These are phyloP conservation scores for Massarina eburnea DNA, from an alignment of 2,329 filamentous ascomycete genomes.

Conservation along the genomic window DNA sequence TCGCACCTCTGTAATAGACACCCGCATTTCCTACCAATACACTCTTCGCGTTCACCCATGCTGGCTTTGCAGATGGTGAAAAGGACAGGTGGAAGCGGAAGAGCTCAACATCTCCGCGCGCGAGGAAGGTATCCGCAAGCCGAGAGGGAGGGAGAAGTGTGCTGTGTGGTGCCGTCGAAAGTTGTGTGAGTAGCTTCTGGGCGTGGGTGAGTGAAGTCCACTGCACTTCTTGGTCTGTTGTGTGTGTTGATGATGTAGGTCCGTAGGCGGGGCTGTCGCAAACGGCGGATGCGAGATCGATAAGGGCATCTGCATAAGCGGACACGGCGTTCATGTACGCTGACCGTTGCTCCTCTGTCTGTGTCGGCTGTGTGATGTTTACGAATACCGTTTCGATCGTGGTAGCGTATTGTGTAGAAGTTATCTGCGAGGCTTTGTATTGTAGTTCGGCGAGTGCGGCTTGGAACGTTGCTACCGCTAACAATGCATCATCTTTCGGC, in stretches of 20 bases:
- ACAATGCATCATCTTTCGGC: conserved; percentile 53
- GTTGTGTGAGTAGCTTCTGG: conserved; percentile 29
- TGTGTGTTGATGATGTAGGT: conserved; percentile 12
- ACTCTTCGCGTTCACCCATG: conserved; percentile 34
- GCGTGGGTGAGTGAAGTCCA: conserved; percentile 38
- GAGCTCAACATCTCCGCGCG: conserved; percentile 36
- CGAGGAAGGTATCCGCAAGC: conserved; percentile 35
- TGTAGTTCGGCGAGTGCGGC: conserved; percentile 59
- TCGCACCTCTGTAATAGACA: conserved; percentile 39
- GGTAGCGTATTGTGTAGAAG: conserved; percentile 56
- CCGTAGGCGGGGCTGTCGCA: conserved; percentile 25
- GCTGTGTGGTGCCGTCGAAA: conserved; percentile 20
- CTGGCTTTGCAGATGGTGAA: conserved; percentile 22
- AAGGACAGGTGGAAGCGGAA: conserved; percentile 36
- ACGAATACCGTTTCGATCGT: conserved; percentile 40
- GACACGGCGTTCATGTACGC: conserved; percentile 55
- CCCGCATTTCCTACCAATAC: conserved; percentile 43
- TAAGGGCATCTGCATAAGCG: conserved; percentile 59
- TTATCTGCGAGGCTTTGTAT: conserved; percentile 55
- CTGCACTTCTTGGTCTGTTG: conserved; percentile 25
- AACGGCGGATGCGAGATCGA: conserved; percentile 55
- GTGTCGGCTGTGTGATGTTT: conserved; percentile 43
- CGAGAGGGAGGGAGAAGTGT: conserved; percentile 23
- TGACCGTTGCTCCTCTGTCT: conserved; percentile 54
- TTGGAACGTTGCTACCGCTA: conserved; percentile 60